These are phyloP conservation scores for Jasminum sambac DNA, from an alignment of 257 asterid species.

Conservation along the genomic window DNA sequence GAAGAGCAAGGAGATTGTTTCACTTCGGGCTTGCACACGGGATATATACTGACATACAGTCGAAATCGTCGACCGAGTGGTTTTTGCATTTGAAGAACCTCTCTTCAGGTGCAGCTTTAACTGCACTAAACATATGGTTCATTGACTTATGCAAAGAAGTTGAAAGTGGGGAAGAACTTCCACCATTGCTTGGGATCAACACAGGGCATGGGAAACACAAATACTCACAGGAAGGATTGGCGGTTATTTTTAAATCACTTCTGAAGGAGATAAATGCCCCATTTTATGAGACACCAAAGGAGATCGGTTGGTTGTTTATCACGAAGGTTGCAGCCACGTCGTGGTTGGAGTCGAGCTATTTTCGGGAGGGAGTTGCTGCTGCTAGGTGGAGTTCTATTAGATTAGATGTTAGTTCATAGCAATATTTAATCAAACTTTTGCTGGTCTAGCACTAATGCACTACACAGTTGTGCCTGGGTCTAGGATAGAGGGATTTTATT, in stretches of 20 bases:
- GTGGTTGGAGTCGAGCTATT: conserved; percentile 78
- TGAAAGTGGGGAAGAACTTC: conserved; percentile 78
- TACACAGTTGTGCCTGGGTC: too few relatives aligned
- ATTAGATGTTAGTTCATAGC: not conserved
- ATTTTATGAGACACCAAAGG: conserved; percentile 77
- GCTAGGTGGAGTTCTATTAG: conserved; percentile 21
- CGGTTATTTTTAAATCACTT: conserved; percentile 63
- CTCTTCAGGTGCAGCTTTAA: conserved; percentile 84
- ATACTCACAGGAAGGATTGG: conserved; percentile 76
- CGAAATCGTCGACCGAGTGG: conserved; percentile 65
- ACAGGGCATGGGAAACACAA: conserved; percentile 94
- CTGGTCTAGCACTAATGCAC: too few relatives aligned
- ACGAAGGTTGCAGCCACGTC: conserved; percentile 76
- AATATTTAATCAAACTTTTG: too few relatives aligned
- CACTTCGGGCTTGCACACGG: conserved; percentile 43
- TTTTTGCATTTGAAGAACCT: conserved; percentile 87
- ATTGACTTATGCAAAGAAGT: conserved; percentile 61
- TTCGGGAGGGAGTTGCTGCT: conserved; percentile 37
- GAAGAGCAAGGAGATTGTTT: conserved; percentile 71
- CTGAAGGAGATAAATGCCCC: conserved; percentile 82
- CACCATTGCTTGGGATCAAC: conserved; percentile 82
- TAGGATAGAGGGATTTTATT: too few relatives aligned
- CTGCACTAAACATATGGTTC: conserved; percentile 84
- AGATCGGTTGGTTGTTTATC: conserved; percentile 85
- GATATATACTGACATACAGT: conserved; percentile 40